Base-by-base conservation (phyloP, 768 basidiomycete genomes). In the Agrocybe pediades region DNA sequence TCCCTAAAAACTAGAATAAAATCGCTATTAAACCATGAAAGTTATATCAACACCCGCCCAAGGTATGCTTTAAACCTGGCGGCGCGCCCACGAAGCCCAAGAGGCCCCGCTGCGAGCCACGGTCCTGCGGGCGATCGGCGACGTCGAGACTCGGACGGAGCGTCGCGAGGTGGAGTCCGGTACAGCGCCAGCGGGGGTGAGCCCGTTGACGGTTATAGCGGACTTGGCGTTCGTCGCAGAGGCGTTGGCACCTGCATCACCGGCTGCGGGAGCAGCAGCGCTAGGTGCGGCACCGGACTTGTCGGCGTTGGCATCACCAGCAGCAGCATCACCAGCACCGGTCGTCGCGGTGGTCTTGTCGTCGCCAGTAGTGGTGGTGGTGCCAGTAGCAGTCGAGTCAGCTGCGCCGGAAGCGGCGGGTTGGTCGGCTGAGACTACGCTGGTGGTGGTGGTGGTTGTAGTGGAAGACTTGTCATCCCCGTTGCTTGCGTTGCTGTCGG, bases 81-180 rank as follows among this genome's bases (percentile, higher is more conserved):
- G 33, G 4, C 33, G 33, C n/a, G 33, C 33, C 33, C 33, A 36
- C 51, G 60, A 62, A 44, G 65, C 65, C 58, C 58, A 61, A 20
- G 63, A 49, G 25, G 65, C 62, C 25, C 63, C 65, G 49, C 65
- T 65, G 45, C 26, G 43, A 29, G 57, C 60, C 36, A 61, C 26
- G 15, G 51, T 30, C 6, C 58, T 60, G 17, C 56, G 57, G 15
- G 19, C 26, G 25, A 58, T 41, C 24, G 59, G 55, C 36, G 41
- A 29, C n/a, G 49, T 30, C 3, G 59, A 41, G 19, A 29, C 48
- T 36, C 51, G 41, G 21, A 57, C 48, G 36, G 36, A 50, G 19
- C 59, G 45, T n/a, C 54, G 47, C 23, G 54, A 24, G 42, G 36
- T 30, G 39, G 36, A 19, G 46, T 27, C 33, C 17, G 45, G 36